Evolutionary conservation across 129 eudicot genomes (phyloP), one percentile per base, ranked within the genome.

Genomic region (Flaveria ramosissima): DNA sequence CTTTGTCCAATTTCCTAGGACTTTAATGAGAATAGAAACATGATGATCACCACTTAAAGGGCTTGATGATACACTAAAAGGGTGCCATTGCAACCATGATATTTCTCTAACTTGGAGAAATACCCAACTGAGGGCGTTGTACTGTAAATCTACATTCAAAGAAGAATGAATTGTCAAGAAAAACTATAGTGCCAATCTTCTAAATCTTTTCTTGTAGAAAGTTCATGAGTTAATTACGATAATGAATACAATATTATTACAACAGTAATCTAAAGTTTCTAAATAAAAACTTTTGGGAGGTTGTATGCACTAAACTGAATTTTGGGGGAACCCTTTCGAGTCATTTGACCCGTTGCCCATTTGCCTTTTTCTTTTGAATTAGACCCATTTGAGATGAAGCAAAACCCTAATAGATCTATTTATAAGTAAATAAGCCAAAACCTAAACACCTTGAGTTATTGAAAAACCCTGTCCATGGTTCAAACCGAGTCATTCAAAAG

Each of bases 51-150:
- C 94, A 57, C 83, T 90, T 9, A 90, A 76, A 64, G 98, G 96
- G 59, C 96, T 92, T 5, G 98, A 90, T 36, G 96, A 90, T 23
- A 92, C 96, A 56, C 96, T 92, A n/a, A 92, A 92, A 46, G 98
- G 96, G 83, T 92, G 98, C 98, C 98, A 92, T 59, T 92, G 94
- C 62, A 92, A 81, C 90, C 86, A 88, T 30, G 96, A 92, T 53
- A 92, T 45, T 36, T 90, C 94, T 53, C 92, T 88, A 72, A 92
- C 78, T 83, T 85, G 94, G 66, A 92, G 51, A 64, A 92, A 90
- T 55, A 90, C 84, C 89, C 92, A 88, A 63, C 96, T 86, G 30
- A 90, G 88, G 45, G 98, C 92, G 78, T 92, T 92, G 82, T 92
- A 92, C 14, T 36, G 86, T 61, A 92, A 74, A 75, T 74, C 96